These are phyloP conservation scores for Hygrocybe punicea DNA, from an alignment of 768 basidiomycete species.

Conservation along the genomic window DNA sequence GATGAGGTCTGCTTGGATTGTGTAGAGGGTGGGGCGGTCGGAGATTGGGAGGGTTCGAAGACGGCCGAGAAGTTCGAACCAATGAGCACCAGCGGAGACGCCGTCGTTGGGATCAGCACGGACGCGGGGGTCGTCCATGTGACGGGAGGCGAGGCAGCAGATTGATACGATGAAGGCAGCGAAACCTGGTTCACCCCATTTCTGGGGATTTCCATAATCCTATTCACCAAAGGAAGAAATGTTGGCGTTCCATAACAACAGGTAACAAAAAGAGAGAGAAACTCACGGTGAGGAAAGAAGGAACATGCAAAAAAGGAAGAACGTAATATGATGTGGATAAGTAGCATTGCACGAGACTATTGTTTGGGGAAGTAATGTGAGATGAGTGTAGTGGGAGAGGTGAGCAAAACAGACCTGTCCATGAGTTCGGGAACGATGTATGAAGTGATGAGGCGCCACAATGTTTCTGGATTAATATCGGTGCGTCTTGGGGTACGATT, in stretches of 20 bases:
- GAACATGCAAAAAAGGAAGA: conserved; percentile 89
- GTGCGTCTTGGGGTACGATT: conserved; percentile 70
- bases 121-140: conserved; percentile 89
- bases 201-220: conserved; percentile 92
- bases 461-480: conserved; percentile 79
- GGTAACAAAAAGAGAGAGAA: conserved; percentile 4
- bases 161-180: conserved; percentile 91
- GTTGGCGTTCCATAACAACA: conserved; percentile 14
- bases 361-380: not conserved
- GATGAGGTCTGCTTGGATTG: conserved; percentile 84
- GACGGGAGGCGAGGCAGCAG: conserved; percentile 87
- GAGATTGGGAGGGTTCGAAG: conserved; percentile 86
- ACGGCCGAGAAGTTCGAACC: conserved; percentile 85
- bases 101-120: conserved; percentile 78
- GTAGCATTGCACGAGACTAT: conserved; percentile 76
- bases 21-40: conserved; percentile 87
- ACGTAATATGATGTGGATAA: conserved; percentile 92
- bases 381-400: conserved; percentile 7
- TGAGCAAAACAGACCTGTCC: conserved; percentile 66
- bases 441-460: conserved; percentile 85
- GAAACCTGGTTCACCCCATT: conserved; percentile 95
- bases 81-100: conserved; percentile 84
- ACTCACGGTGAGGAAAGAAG: conserved; percentile 75
- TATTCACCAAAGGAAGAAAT: conserved; percentile 22
- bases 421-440: conserved; percentile 86